Percentiles rank a stretch among this genome's conserved stretches.
phyloP scores from a whole-genome alignment of 177 flowering plant species.

The Vitis hybrid region DNA sequence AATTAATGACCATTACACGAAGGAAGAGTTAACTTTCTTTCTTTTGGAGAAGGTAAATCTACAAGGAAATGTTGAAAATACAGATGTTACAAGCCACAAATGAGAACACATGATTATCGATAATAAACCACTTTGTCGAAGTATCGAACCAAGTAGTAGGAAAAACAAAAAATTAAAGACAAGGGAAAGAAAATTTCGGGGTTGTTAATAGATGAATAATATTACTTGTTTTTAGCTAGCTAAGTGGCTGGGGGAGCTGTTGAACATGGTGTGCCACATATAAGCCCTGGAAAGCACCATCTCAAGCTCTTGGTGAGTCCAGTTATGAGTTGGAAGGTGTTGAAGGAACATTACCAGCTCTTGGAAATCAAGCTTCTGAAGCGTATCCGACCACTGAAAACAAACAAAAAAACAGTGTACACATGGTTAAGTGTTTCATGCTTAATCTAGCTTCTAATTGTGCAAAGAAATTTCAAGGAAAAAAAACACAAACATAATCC shows the following conservation, averaged over 20 bases:
- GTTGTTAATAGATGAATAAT: background rate
- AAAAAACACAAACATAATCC: background rate
- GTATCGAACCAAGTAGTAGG: background rate
- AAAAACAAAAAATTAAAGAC: background rate
- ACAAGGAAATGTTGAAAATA: constrained; percentile 10
- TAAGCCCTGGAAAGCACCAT: constrained; percentile 95
- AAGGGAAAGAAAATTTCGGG: background rate
- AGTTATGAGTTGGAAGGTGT: constrained; percentile 87
- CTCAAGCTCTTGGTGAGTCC: constrained; percentile 88
- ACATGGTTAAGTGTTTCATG: background rate
- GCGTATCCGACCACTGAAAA: constrained; percentile 91
- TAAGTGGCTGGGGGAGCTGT: constrained; percentile 87
- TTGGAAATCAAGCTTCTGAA: constrained; percentile 92
- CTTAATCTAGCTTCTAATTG: background rate
- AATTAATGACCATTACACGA: background rate
- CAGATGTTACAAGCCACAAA: constrained; percentile 11
- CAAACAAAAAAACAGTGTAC: background rate
- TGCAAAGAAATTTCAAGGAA: background rate
- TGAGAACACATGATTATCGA: background rate
- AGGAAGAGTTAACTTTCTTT: background rate
- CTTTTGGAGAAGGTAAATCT: background rate
- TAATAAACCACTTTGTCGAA: background rate
- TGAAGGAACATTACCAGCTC: constrained; percentile 99
- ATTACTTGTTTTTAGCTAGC: constrained; percentile 37
- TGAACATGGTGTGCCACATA: constrained; percentile 99